A percentile compares a stretch with the other conserved stretches of the same genome.
phyloP scores from a whole-genome alignment of 78 protist genomes.

The Parvularia atlantis region DNA sequence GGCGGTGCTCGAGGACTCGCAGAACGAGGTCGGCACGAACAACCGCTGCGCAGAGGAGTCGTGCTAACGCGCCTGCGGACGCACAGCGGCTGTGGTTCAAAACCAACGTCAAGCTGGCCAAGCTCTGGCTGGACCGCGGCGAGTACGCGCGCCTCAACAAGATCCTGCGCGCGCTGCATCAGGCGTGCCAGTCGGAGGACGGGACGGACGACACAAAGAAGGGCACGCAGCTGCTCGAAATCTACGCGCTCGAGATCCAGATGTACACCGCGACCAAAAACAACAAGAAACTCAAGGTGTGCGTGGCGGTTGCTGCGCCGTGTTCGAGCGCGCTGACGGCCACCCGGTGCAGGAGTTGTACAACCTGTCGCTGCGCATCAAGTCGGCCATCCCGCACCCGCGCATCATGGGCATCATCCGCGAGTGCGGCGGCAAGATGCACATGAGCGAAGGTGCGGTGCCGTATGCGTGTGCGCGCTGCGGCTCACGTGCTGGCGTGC shows the following conservation, averaged over 20 bases:
- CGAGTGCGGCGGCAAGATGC: conserved; percentile 94
- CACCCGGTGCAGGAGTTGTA: conserved; percentile 13
- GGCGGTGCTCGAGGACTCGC: conserved; percentile 24
- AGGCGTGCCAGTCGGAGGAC: conserved; percentile 33
- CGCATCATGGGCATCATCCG: conserved; percentile 85
- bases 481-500: too few relatives aligned
- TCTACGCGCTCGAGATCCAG: conserved; percentile 92
- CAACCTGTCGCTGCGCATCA: conserved; percentile 39
- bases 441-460: conserved; percentile 78
- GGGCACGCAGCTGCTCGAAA: conserved; percentile 80
- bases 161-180: conserved; percentile 35
- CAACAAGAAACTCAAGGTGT: conserved; percentile 62
- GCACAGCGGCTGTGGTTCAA: conserved; percentile 66
- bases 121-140: conserved; percentile 35
- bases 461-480: too few relatives aligned
- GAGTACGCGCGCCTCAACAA: conserved; percentile 25
- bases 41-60: neutral
- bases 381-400: conserved; percentile 91
- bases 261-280: conserved; percentile 74
- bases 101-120: conserved; percentile 50
- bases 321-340: neutral
- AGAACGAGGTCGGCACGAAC: conserved; percentile 7
- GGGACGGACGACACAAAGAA: conserved; percentile 50
- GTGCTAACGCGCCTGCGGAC: neutral
- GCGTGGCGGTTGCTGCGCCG: neutral